Base-by-base conservation (phyloP, 1,284 basidiomycete genomes). In the Volvariella surrecta region DNA sequence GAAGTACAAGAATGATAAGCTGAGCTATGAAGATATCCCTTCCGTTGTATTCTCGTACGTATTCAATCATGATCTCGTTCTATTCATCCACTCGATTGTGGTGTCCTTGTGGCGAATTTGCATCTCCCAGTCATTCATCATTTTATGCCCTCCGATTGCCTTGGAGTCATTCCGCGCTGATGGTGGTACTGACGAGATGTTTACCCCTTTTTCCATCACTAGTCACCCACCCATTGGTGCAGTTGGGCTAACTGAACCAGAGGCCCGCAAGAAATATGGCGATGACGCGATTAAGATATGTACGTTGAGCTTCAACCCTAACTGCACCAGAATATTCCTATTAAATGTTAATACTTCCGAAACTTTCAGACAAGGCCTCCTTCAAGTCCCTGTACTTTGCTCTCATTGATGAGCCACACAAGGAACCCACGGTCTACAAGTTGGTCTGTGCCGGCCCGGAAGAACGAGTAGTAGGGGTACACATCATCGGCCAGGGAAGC, bases 341-440 rank as follows among this genome's bases (percentile, higher is more conserved):
- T 15, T 37, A 42, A 8, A 41, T 21, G 45, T 28, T 28, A 28
- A 28, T 11, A 28, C 24, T 28, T 28, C 24, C 21, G 37, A 32
- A 30, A 16, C 17, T 16, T 24, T 19, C 37, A 79, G 82, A 88
- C 62, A 83, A 82, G 57, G 79, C 84, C 1, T 76, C 73, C 43
- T 94, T 93, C 82, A 80, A 81, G 41, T 76, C 84, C 21, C 73
- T 95, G 49, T 93, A 91, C 60, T 93, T 89, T 66, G 83, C 88
- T 37, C 89, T 94, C 82, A 66, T 95, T 42, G 73, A 79, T 3
- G 86, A 92, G 53, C 71, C 78, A 30, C 83, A 94, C 70, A 96
- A 95, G 64, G 87, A 93, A 55, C 95, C 96, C 1, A 86, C 91
- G 0, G 74, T 89, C 37, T 94, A 92, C 74, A 99, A 99, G 69